A percentile compares a stretch with the other conserved stretches of the same genome.
Conservation (phyloP, 371 early-diverging fungal species). For the Mucor piriformis region DNA sequence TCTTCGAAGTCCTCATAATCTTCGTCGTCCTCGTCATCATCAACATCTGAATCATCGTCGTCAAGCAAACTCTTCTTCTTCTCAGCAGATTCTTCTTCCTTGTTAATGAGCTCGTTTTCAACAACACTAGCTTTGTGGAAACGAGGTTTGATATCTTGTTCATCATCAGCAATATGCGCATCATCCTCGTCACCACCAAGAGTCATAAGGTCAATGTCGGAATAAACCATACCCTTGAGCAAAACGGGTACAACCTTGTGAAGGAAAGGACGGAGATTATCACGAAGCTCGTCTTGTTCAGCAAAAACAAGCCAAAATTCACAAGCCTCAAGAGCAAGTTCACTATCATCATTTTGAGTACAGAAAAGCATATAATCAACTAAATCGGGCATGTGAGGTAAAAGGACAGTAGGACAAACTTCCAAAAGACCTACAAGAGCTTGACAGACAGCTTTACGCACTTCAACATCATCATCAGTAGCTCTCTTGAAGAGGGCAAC, state of each 20-base stretch:
- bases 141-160: constrained; percentile 92
- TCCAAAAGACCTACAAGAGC: constrained; percentile 89
- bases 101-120: constrained; percentile 63
- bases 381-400: constrained; percentile 83
- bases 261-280: constrained; percentile 79
- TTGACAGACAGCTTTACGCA: constrained; percentile 92
- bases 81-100: constrained; percentile 36
- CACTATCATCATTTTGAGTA: constrained; percentile 79
- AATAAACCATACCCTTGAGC: constrained; percentile 93
- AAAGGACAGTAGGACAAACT: constrained; percentile 75
- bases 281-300: constrained; percentile 83
- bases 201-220: constrained; percentile 83
- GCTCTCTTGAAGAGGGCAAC: constrained; percentile 80
- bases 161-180: constrained; percentile 81
- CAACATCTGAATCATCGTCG: constrained; percentile 48
- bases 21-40: constrained; percentile 86
- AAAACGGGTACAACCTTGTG: constrained; percentile 87
- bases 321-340: constrained; percentile 92
- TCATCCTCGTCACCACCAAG: constrained; percentile 84
- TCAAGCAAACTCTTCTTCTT: constrained; percentile 28
- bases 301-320: constrained; percentile 97
- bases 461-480: constrained; percentile 75
- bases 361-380: constrained; percentile 94
- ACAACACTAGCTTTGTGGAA: constrained; percentile 85
- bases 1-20: constrained; percentile 85